Percentiles rank a stretch among this genome's conserved stretches.
phyloP scores from a whole-genome alignment of 495 filamentous ascomycete species.

The Pyrenula massariospora region DNA sequence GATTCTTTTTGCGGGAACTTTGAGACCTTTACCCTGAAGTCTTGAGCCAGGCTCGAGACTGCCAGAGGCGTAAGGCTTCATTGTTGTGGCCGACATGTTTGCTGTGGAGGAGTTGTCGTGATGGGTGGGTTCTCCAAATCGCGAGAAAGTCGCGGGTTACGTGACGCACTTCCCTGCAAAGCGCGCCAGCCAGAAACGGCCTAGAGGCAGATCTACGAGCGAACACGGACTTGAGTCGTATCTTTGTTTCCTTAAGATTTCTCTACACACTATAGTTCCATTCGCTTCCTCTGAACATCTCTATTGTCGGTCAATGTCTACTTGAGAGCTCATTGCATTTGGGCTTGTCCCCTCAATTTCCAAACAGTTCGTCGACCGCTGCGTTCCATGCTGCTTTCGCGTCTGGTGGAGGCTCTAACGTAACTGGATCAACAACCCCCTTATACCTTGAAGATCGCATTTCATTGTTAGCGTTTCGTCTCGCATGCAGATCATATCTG shows the following conservation, averaged over 20 bases:
- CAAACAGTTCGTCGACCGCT: neutral
- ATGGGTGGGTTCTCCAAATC: neutral
- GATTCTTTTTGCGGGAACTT: slow-evolving; percentile 40
- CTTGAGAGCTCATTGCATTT: too few species aligned
- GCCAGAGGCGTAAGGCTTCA: neutral
- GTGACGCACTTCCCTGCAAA: neutral
- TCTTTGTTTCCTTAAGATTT: too few species aligned
- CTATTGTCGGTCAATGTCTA: too few species aligned
- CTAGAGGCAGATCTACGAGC: too few species aligned
- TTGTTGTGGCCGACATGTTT: neutral
- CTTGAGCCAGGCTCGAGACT: neutral
- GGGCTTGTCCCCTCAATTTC: too few species aligned
- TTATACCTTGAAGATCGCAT: too few species aligned
- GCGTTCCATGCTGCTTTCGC: neutral
- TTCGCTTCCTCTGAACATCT: too few species aligned
- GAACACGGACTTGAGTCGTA: too few species aligned
- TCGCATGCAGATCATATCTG: too few species aligned
- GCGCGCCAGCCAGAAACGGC: neutral
- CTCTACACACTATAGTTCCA: too few species aligned
- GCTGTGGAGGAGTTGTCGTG: neutral
- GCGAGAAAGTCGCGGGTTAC: neutral
- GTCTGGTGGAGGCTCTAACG: neutral
- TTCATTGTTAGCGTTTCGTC: neutral
- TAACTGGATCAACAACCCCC: neutral
- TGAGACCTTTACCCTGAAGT: neutral